Evolutionary conservation across 768 basidiomycete species (phyloP), one percentile per base, ranked within the genome.

Genomic region (Tephrocybe sp.): DNA sequence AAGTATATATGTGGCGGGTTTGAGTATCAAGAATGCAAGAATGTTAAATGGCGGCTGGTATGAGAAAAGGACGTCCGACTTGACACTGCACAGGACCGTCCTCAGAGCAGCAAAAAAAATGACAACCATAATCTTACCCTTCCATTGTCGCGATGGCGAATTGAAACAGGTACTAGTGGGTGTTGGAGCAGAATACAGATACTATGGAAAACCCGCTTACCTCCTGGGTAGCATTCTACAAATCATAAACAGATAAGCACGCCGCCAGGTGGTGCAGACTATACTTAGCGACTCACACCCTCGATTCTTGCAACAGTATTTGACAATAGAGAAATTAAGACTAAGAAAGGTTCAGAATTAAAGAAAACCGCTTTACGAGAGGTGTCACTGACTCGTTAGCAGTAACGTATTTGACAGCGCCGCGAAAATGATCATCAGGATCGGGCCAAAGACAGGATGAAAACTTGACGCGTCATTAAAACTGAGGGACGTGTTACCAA

Each of bases 1-100:
- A 13, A 92, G 68, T 32, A 90, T 60, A 66, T 78, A 94, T 55
- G 85, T 86, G 21, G 86, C 75, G 11, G 93, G 91, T 63, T 89
- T 87, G 41, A 96, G 77, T 49, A 96, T 73, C 24, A 83, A 49
- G 64, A 93, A 85, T 1, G 94, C 94, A 16, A 89, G 69, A 16
- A 92, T 70, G 59, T 91, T 92, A 77, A 92, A 92, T 1, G 93
- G 93, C 1, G 90, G 91, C 56, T 93, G 89, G 60, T 97, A 96
- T 39, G 87, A 92, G 71, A 95, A 92, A 15, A 97, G 73, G 1
- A 89, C 89, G 63, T 95, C 92, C 2, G 87, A 85, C 63, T 93
- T 93, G 61, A 93, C 88, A 19, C 92, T 90, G 54, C 9, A 32
- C 16, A 25, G 31, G 13, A 5, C 11, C 12, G 44, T 32, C 44